phyloP scores from a whole-genome alignment of 116 monocot genomes.

The Dioscorea cayenensis region DNA sequence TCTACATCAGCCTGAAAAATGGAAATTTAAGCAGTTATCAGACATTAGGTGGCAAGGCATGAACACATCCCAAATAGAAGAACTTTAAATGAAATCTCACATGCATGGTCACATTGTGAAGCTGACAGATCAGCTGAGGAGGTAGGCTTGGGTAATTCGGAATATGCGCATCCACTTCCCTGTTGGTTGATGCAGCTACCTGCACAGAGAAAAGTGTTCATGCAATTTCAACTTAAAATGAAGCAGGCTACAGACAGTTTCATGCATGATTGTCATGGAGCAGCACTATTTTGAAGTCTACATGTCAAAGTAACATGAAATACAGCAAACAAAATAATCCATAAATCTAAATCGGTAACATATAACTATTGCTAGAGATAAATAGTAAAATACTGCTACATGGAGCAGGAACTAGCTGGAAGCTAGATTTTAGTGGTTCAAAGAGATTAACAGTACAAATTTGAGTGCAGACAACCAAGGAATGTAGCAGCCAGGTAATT shows the following conservation, averaged over 20 bases:
- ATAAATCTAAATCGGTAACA: no score
- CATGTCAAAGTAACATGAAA: neutral
- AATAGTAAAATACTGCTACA: neutral
- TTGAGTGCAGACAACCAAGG: no score
- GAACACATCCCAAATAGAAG: neutral
- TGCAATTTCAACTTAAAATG: neutral
- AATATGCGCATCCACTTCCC: conserved; percentile 54
- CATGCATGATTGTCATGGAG: neutral
- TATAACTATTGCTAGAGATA: neutral
- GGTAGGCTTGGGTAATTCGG: conserved; percentile 61
- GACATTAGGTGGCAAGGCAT: neutral
- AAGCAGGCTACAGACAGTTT: neutral
- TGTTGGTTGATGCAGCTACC: conserved; percentile 62
- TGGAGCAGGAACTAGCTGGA: neutral
- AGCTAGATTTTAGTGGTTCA: neutral
- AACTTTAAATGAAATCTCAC: conserved; percentile 12
- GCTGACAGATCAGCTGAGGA: conserved; percentile 59
- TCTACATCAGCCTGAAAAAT: conserved; percentile 51
- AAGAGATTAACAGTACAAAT: no score
- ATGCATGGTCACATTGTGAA: conserved; percentile 63
- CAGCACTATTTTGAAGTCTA: neutral
- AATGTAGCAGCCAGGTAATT: no score
- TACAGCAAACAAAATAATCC: neutral
- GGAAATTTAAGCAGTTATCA: neutral
- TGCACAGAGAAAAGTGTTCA: neutral